These are phyloP conservation scores for Coprinellus micaceus DNA, from an alignment of 768 basidiomycete genomes.

Conservation along the genomic window DNA sequence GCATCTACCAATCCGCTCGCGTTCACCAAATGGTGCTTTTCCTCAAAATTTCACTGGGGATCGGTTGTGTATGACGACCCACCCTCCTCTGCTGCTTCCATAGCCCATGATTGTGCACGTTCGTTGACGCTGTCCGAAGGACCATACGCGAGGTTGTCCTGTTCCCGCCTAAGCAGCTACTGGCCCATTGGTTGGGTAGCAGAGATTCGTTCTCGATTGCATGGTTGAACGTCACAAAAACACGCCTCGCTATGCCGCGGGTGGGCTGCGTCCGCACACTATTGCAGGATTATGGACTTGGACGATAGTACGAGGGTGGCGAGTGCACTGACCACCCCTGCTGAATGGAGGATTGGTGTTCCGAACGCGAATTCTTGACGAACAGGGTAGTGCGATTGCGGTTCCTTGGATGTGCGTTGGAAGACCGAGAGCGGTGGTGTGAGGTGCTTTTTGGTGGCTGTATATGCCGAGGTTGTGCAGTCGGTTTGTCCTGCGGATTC, in stretches of 20 bases:
- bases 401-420: background rate
- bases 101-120: background rate
- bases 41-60: background rate
- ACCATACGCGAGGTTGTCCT: background rate
- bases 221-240: background rate
- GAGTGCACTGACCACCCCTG: too few species aligned
- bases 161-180: background rate
- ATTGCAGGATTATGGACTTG: background rate
- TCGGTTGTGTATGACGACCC: background rate
- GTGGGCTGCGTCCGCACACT: background rate
- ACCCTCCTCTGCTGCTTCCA: background rate
- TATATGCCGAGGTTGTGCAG: background rate
- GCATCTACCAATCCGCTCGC: too few species aligned
- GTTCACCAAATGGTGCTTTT: too few species aligned
- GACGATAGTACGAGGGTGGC: background rate
- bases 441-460: background rate
- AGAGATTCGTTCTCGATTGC: constrained; percentile 3
- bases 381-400: background rate
- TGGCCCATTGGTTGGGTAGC: background rate
- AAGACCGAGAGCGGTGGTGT: background rate
- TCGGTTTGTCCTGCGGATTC: background rate
- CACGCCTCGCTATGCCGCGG: background rate
- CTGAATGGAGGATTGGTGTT: background rate
- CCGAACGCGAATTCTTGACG: background rate
- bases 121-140: background rate